A percentile compares a stretch with the other conserved stretches of the same genome.
phyloP scores from a whole-genome alignment of 1,284 basidiomycete genomes.

The Ganoderma lucidum region DNA sequence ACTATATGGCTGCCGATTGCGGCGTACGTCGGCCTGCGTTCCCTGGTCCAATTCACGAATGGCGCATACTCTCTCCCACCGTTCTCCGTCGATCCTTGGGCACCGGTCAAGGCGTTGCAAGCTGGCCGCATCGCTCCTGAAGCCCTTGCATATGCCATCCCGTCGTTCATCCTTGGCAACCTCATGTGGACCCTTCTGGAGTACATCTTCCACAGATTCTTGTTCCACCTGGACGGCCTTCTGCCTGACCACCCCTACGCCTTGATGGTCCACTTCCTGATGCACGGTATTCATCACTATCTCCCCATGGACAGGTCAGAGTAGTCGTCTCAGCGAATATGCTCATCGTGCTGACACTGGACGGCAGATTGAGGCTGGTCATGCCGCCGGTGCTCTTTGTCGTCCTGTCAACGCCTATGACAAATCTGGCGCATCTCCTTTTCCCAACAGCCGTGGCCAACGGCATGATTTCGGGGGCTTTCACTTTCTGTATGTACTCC shows the following conservation, averaged over 20 bases:
- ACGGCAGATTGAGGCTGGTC: constrained; percentile 83
- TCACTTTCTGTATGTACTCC: constrained; percentile 77
- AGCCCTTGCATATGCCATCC: constrained; percentile 57
- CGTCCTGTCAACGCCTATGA: constrained; percentile 87
- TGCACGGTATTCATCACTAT: constrained; percentile 98
- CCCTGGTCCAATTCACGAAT: constrained; percentile 78
- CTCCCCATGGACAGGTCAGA: constrained; percentile 92
- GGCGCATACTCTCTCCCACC: constrained; percentile 61
- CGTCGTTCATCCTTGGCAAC: constrained; percentile 85
- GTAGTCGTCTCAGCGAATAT: neutral
- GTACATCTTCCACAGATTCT: constrained; percentile 95
- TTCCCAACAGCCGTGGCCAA: constrained; percentile 92
- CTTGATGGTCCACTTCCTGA: constrained; percentile 90
- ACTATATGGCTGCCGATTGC: constrained; percentile 93
- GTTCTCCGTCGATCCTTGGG: constrained; percentile 60
- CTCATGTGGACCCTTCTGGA: constrained; percentile 96
- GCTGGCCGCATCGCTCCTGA: constrained; percentile 50
- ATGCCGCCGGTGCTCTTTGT: constrained; percentile 96
- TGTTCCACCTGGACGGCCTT: constrained; percentile 95
- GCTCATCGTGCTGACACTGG: constrained; percentile 17
- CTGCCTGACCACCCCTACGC: constrained; percentile 88
- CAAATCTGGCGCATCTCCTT: constrained; percentile 82
- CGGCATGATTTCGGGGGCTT: constrained; percentile 92
- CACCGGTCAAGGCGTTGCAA: constrained; percentile 58
- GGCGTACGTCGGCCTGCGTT: constrained; percentile 81